Evolutionary conservation across 108 stramenopile genomes (phyloP), one percentile per base, ranked within the genome.

Genomic region (Cyclotella sp.): DNA sequence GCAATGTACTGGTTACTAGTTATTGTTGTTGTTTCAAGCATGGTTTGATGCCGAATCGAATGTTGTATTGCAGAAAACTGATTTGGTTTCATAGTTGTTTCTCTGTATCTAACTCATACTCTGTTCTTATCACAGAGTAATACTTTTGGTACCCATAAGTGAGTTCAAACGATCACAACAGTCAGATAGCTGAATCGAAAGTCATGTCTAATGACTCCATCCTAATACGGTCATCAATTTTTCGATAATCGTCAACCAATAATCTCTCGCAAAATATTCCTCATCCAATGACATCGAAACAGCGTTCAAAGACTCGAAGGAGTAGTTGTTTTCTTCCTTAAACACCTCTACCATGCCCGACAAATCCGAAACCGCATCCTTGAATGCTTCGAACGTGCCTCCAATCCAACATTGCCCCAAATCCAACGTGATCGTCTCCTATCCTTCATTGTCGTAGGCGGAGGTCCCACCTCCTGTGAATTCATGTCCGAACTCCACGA

Each of bases 381-480:
- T 22, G 97, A 98, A 75, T 95, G 89, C 64, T 98, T 99, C 77
- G 99, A 99, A 84, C 83, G 93, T 22, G 97, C 99, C 1, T 81
- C 95, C 24, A 87, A 89, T 53, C 96, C 96, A 21, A 90, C 63
- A 63, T 77, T 89, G 19, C 70, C 86, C 19, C 69, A 84, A 11
- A 84, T 64, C 12, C 95, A 97, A 77, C 89, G 93, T 3, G 44
- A 83, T 39, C 87, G 96, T 19, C 82, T 99, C 3, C 91, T 99
- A 0, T 90, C 90, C 26, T 99, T 99, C 79, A 88, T 99, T 60
- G 93, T 99, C 10, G 98, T 98, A 8, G 99, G 96, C 10, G 98
- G 99, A 0, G 99, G 99, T 16, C 98, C 99, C 4, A 99, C 97
- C 26, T 88, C 87, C 26, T 96, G 97, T 72, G 98, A 98, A 88